phyloP scores from a whole-genome alignment of 768 basidiomycete genomes.

The Agrocybe pediades region DNA sequence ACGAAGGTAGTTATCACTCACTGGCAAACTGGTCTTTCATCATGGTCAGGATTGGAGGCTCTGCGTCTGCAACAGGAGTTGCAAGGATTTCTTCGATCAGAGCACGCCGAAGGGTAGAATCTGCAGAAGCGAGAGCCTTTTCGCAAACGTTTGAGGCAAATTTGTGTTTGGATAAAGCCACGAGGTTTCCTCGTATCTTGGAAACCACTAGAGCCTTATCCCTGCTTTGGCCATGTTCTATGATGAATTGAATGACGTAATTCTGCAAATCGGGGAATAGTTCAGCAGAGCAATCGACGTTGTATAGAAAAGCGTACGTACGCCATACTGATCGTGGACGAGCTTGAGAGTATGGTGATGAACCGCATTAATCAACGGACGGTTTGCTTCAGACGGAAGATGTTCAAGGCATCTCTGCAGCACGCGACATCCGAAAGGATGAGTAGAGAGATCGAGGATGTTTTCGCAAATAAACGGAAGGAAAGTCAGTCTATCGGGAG shows the following conservation, averaged over 20 bases:
- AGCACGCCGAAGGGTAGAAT: conserved; percentile 59
- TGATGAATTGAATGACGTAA: conserved; percentile 93
- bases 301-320: conserved; percentile 36
- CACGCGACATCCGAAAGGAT: conserved; percentile 94
- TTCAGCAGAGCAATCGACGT: conserved; percentile 1
- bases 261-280: conserved; percentile 57
- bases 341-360: conserved; percentile 68
- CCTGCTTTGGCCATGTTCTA: conserved; percentile 73
- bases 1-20: conserved; percentile 32
- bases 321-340: conserved; percentile 92
- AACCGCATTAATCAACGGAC: conserved; percentile 80
- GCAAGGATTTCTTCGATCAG: conserved; percentile 85
- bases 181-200: conserved; percentile 75
- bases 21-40: conserved; percentile 92
- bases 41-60: conserved; percentile 67
- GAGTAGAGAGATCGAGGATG: conserved; percentile 79
- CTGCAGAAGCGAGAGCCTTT: conserved; percentile 76
- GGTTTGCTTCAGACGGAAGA: conserved; percentile 66
- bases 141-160: conserved; percentile 97
- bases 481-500: conserved; percentile 75
- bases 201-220: conserved; percentile 70
- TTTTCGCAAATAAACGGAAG: conserved; percentile 75
- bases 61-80: conserved; percentile 59
- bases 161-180: conserved; percentile 83
- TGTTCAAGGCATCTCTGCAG: conserved; percentile 92